phyloP scores from a whole-genome alignment of 306 rosid genomes.

The Quercus bicolor region DNA sequence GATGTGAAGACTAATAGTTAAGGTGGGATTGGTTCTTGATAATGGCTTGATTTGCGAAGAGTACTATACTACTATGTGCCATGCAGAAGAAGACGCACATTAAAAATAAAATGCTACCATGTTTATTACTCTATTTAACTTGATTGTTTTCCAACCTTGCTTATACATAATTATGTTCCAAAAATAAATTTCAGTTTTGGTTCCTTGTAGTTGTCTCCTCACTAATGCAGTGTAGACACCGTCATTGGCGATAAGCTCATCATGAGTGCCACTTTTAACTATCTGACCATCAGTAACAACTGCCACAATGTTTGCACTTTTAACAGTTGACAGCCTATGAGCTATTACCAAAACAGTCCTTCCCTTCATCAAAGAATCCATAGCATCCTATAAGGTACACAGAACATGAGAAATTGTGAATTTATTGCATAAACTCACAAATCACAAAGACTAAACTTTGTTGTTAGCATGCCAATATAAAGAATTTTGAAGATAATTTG shows the following conservation, averaged over 20 bases:
- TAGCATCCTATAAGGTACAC: conserved; percentile 41
- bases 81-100: no score
- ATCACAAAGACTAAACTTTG: not conserved
- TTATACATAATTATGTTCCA: no score
- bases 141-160: no score
- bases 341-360: conserved; percentile 71
- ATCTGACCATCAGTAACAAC: conserved; percentile 62
- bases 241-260: conserved; percentile 48
- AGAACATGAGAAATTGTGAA: not conserved
- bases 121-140: no score
- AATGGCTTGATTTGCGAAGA: no score
- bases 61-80: no score
- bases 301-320: conserved; percentile 52
- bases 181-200: conserved; percentile 34
- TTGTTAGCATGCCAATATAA: not conserved
- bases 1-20: no score
- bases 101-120: no score
- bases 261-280: conserved; percentile 60
- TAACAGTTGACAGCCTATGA: conserved; percentile 66
- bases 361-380: conserved; percentile 69
- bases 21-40: no score
- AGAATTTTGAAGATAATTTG: not conserved
- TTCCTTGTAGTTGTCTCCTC: conserved; percentile 44
- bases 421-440: not conserved
- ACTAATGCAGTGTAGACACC: conserved; percentile 57